These are phyloP conservation scores for Candida peoriensis DNA, from an alignment of 805 yeast genomes.

Conservation along the genomic window DNA sequence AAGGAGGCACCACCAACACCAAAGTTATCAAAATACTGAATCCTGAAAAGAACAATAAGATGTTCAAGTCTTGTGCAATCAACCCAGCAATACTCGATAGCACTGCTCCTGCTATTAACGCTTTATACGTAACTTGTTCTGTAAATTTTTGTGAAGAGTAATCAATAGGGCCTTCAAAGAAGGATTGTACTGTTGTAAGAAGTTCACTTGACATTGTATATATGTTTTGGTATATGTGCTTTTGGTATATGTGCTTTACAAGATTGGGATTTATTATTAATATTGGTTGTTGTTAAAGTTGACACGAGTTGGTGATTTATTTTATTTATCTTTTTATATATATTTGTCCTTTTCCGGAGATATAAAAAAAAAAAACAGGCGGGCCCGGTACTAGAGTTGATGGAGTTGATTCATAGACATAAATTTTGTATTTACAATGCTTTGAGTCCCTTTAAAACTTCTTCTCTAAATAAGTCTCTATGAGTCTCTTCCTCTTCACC, in stretches of 20 bases:
- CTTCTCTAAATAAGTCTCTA: conserved; percentile 10
- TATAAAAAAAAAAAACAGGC: too few species aligned
- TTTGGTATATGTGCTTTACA: too few species aligned
- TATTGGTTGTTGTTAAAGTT: too few species aligned
- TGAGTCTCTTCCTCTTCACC: conserved; percentile 33
- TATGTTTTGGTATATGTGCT: conserved; percentile 1
- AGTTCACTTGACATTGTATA: conserved; percentile 29
- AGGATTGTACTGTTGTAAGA: conserved; percentile 22
- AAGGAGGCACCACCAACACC: conserved; percentile 49
- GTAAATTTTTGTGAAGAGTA: conserved; percentile 26
- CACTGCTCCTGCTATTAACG: conserved; percentile 22
- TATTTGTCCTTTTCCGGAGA: too few species aligned
- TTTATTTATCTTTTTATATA: too few species aligned
- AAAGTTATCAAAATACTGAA: conserved; percentile 29
- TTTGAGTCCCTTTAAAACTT: conserved; percentile 15
- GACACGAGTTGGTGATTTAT: too few species aligned
- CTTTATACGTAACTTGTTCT: conserved; percentile 12
- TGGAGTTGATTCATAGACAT: too few species aligned
- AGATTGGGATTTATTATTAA: too few species aligned
- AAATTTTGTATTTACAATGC: too few species aligned
- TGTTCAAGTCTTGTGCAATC: conserved; percentile 37
- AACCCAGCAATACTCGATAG: conserved; percentile 46
- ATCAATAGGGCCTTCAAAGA: conserved; percentile 29
- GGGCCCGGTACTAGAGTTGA: too few species aligned
- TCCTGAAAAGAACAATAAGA: conserved; percentile 35